Percentiles rank a stretch among this genome's conserved stretches.
Evolutionary conservation across 164 flowering plant genomes (phyloP).

Genomic region (Kingdonia uniflora): DNA sequence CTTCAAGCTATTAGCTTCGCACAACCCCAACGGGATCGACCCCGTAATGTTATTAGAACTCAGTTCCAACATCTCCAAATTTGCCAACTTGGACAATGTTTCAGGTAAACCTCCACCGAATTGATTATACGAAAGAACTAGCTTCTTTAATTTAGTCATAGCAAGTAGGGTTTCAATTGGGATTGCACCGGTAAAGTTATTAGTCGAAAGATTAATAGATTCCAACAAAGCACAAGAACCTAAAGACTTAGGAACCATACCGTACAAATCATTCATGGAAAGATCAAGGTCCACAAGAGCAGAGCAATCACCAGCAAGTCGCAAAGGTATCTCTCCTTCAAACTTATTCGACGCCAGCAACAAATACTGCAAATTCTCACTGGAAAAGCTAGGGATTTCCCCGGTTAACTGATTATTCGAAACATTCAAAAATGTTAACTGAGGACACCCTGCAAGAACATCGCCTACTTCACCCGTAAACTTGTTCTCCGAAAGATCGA

Average conservation of each 20-base stretch:
- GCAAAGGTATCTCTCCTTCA: constrained; percentile 40
- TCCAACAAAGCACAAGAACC: constrained; percentile 44
- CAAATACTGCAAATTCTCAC: constrained; percentile 31
- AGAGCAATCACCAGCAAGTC: constrained; percentile 29
- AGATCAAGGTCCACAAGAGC: constrained; percentile 56
- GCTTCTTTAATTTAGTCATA: constrained; percentile 44
- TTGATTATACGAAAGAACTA: constrained; percentile 43
- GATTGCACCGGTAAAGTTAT: constrained; percentile 55
- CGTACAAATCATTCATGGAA: constrained; percentile 48
- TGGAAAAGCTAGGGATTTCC: constrained; percentile 34
- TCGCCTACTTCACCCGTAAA: constrained; percentile 35
- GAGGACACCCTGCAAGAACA: constrained; percentile 27
- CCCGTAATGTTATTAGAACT: constrained; percentile 75
- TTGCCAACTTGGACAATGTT: constrained; percentile 33
- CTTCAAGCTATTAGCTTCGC: constrained; percentile 38
- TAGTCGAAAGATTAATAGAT: constrained; percentile 45
- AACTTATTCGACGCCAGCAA: constrained; percentile 39
- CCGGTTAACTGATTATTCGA: constrained; percentile 57
- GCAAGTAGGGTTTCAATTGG: constrained; percentile 38
- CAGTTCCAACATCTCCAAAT: constrained; percentile 68
- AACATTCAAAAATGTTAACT: constrained; percentile 45
- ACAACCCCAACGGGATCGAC: constrained; percentile 45
- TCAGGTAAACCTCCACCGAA: constrained; percentile 49
- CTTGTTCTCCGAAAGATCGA: constrained; percentile 58
- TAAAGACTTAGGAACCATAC: constrained; percentile 47